Conservation (phyloP, 345 rosid genomes). For the Reutealis trisperma region DNA sequence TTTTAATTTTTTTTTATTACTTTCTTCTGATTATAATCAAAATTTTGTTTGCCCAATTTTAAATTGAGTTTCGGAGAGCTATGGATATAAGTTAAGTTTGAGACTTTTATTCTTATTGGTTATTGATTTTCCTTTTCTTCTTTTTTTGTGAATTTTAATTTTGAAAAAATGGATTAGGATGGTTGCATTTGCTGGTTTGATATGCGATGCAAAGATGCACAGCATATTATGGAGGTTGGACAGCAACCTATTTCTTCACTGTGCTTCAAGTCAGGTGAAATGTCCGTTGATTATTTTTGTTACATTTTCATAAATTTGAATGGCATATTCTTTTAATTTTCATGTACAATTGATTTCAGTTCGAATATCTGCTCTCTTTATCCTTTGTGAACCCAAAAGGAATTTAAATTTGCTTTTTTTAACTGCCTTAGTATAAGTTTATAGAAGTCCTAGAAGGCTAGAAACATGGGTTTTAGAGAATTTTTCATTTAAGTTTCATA, state of each 20-base stretch:
- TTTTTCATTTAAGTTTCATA: too few relatives aligned
- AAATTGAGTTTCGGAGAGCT: background rate
- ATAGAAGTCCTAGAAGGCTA: background rate
- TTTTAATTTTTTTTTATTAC: too few relatives aligned
- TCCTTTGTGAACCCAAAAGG: background rate
- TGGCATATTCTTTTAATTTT: background rate
- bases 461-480: background rate
- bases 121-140: background rate
- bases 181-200: conserved; percentile 93
- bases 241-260: conserved; percentile 69
- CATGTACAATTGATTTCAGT: too few relatives aligned
- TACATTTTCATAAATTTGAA: background rate
- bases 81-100: background rate
- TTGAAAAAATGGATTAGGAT: conserved; percentile 44
- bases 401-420: background rate
- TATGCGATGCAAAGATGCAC: conserved; percentile 87
- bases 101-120: background rate
- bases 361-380: background rate
- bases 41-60: background rate
- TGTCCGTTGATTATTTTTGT: background rate
- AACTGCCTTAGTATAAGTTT: too few relatives aligned
- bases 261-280: conserved; percentile 73
- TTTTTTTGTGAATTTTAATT: background rate
- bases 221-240: conserved; percentile 57
- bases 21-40: background rate